phyloP scores from a whole-genome alignment of 768 basidiomycete species.

The Glaciozyma martinii region DNA sequence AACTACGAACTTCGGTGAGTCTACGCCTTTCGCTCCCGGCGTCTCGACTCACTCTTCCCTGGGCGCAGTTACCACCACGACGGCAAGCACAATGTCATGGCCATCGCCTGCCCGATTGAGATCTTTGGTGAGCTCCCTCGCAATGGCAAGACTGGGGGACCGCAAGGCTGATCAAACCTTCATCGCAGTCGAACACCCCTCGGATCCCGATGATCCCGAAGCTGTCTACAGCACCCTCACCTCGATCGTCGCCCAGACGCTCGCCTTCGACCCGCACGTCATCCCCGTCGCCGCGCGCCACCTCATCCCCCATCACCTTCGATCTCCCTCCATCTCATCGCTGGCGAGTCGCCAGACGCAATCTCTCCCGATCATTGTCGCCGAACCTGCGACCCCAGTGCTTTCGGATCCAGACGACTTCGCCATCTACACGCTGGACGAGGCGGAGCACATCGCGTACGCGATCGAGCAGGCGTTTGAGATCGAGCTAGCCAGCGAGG shows the following conservation, averaged over 20 bases:
- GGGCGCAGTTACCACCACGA: constrained; percentile 72
- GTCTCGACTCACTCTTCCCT: background rate
- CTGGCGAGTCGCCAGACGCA: too few species aligned
- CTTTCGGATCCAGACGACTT: constrained; percentile 79
- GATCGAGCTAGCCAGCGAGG: constrained; percentile 80
- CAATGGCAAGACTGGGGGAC: too few species aligned
- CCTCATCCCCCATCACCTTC: background rate
- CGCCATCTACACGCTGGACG: constrained; percentile 78
- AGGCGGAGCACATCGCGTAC: constrained; percentile 78
- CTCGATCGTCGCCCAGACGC: constrained; percentile 31
- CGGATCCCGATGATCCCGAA: constrained; percentile 51
- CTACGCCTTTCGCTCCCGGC: background rate
- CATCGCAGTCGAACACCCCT: constrained; percentile 58
- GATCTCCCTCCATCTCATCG: constrained; percentile 29
- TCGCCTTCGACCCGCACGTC: constrained; percentile 27
- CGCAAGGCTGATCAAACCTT: background rate
- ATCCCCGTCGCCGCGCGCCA: constrained; percentile 27
- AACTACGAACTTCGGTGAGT: constrained; percentile 62
- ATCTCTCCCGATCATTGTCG: constrained; percentile 22
- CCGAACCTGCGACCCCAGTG: background rate
- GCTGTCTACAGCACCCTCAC: constrained; percentile 49
- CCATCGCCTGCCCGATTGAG: constrained; percentile 71
- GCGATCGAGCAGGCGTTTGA: constrained; percentile 72
- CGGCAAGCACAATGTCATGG: constrained; percentile 94
- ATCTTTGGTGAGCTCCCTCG: constrained; percentile 61